These are phyloP conservation scores for Leptoxyphium fumago DNA, from an alignment of 2,329 filamentous ascomycete genomes.

Conservation along the genomic window DNA sequence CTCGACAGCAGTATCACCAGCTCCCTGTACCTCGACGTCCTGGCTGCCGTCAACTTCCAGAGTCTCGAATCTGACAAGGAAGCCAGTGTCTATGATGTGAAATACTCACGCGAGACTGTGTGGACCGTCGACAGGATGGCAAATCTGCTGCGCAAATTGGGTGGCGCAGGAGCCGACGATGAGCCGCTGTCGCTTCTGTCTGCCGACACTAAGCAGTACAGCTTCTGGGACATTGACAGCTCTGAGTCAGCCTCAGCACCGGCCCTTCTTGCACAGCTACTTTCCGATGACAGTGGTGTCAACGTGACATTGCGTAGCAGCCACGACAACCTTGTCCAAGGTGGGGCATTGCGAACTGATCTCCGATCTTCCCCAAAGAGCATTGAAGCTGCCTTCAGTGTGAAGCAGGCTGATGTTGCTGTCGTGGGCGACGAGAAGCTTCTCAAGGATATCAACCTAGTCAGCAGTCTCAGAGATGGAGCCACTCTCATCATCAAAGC, in stretches of 20 bases:
- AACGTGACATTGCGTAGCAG: slow-evolving; percentile 46
- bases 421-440: slow-evolving; percentile 70
- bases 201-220: slow-evolving; percentile 58
- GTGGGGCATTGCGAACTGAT: slow-evolving; percentile 71
- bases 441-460: slow-evolving; percentile 60
- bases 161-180: slow-evolving; percentile 21
- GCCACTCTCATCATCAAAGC: slow-evolving; percentile 64
- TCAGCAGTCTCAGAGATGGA: slow-evolving; percentile 53
- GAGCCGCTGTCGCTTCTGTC: slow-evolving; percentile 29
- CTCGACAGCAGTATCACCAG: slow-evolving; percentile 65
- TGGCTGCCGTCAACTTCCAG: slow-evolving; percentile 71
- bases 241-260: slow-evolving; percentile 54
- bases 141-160: slow-evolving; percentile 32
- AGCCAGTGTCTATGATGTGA: slow-evolving; percentile 64
- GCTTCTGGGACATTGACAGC: slow-evolving; percentile 82
- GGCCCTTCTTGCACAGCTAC: slow-evolving; percentile 42
- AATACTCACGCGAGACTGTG: slow-evolving; percentile 63
- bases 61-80: slow-evolving; percentile 44
- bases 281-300: slow-evolving; percentile 44
- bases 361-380: slow-evolving; percentile 70
- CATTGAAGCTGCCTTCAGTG: slow-evolving; percentile 69
- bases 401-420: slow-evolving; percentile 63
- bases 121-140: slow-evolving; percentile 45
- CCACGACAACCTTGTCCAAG: slow-evolving; percentile 51
- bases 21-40: slow-evolving; percentile 79